phyloP scores from a whole-genome alignment of 345 rosid species.

The Brassica rapa region DNA sequence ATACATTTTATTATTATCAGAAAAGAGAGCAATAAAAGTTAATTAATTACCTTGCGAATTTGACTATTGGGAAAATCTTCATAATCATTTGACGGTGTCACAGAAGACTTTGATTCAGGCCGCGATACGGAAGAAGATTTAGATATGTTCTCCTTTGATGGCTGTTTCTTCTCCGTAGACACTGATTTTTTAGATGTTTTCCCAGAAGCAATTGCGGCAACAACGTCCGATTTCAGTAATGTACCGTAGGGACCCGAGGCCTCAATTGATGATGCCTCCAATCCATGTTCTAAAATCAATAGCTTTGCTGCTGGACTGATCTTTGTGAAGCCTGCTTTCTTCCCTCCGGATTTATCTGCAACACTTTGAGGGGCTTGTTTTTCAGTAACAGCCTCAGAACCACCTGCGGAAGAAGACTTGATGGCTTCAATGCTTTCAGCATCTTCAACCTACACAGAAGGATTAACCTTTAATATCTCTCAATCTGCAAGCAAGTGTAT shows the following conservation, averaged over 20 bases:
- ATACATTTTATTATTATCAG: slow-evolving; percentile 3
- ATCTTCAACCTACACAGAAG: slow-evolving; percentile 80
- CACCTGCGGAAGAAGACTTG: slow-evolving; percentile 54
- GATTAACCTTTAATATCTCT: slow-evolving; percentile 28
- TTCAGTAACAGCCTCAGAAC: slow-evolving; percentile 49
- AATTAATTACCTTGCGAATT: slow-evolving; percentile 90
- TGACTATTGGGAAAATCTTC: slow-evolving; percentile 92
- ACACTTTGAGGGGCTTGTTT: slow-evolving; percentile 49
- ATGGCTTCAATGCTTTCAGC: slow-evolving; percentile 65
- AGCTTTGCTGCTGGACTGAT: slow-evolving; percentile 90
- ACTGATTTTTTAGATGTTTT: slow-evolving; percentile 50
- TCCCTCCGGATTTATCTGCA: slow-evolving; percentile 44
- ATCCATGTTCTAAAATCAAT: slow-evolving; percentile 71
- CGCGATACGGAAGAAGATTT: slow-evolving; percentile 43
- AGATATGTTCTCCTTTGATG: slow-evolving; percentile 42
- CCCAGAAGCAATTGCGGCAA: slow-evolving; percentile 82
- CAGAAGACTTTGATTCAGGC: slow-evolving; percentile 46
- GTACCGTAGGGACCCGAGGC: slow-evolving; percentile 87
- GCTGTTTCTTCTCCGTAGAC: slow-evolving; percentile 47
- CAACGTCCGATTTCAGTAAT: slow-evolving; percentile 81
- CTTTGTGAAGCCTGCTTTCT: slow-evolving; percentile 57
- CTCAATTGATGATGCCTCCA: slow-evolving; percentile 74
- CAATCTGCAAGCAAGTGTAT: slow-evolving; percentile 10
- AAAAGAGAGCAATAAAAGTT: background rate
- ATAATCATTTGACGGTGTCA: slow-evolving; percentile 56